A percentile compares a stretch with the other conserved stretches of the same genome.
Conservation (phyloP, 129 eudicot genomes). For the Flaveria bidentis region DNA sequence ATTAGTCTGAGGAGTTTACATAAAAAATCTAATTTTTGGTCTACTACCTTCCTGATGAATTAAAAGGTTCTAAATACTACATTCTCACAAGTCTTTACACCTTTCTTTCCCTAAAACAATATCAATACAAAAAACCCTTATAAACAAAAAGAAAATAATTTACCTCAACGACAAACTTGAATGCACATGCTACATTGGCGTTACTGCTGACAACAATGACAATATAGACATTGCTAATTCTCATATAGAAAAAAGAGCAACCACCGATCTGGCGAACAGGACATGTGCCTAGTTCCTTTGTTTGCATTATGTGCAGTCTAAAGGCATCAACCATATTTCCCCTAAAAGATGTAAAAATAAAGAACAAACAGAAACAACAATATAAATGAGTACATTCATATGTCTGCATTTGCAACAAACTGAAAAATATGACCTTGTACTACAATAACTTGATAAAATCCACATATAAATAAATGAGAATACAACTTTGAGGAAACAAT, state of each 20-base stretch:
- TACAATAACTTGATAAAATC: no score
- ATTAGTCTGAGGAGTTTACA: background rate
- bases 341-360: slow-evolving; percentile 41
- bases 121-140: background rate
- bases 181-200: slow-evolving; percentile 97
- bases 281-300: slow-evolving; percentile 97
- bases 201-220: slow-evolving; percentile 98
- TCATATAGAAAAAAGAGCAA: slow-evolving; percentile 97
- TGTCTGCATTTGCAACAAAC: background rate
- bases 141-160: background rate
- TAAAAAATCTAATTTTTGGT: background rate
- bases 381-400: background rate
- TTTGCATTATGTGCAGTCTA: slow-evolving; percentile 95
- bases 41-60: background rate
- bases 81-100: background rate
- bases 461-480: background rate
- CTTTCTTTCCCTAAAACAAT: background rate
- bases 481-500: background rate
- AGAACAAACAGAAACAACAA: slow-evolving; percentile 7
- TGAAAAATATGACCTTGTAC: background rate
- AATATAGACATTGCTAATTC: slow-evolving; percentile 97
- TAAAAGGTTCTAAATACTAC: background rate
- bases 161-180: slow-evolving; percentile 99
- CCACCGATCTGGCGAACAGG: slow-evolving; percentile 98
- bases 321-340: slow-evolving; percentile 99